phyloP scores from a whole-genome alignment of 2,329 filamentous ascomycete species.

The Fusarium ambrosium region DNA sequence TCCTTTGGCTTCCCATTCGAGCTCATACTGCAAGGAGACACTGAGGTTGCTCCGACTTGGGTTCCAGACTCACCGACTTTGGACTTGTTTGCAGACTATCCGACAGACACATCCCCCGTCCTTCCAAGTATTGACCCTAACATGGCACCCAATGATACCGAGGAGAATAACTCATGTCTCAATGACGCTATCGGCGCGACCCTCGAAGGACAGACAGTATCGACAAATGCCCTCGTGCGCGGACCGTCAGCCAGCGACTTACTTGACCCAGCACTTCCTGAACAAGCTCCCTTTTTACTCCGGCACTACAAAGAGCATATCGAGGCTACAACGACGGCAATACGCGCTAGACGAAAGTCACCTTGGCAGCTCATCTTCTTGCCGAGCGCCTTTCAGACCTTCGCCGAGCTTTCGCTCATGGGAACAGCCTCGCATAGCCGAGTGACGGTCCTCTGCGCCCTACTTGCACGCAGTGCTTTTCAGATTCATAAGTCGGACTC shows the following conservation, averaged over 20 bases:
- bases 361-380: constrained; percentile 1
- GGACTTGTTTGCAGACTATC: not conserved
- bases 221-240: not conserved
- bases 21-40: not conserved
- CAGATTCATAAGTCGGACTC: not conserved
- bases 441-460: not conserved
- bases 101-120: not conserved
- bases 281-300: not conserved
- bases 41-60: no score
- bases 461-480: not conserved
- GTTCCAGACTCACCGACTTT: not conserved
- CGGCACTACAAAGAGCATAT: not conserved
- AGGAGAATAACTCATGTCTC: not conserved
- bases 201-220: not conserved
- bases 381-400: not conserved
- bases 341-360: not conserved
- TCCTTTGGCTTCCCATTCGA: not conserved
- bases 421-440: not conserved
- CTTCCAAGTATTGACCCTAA: not conserved
- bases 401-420: not conserved
- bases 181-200: no score
- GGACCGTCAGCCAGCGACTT: not conserved
- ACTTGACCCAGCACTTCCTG: not conserved
- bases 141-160: not conserved
- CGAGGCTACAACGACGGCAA: not conserved